phyloP scores from a whole-genome alignment of 345 rosid species.

The Syzygium aqueum region DNA sequence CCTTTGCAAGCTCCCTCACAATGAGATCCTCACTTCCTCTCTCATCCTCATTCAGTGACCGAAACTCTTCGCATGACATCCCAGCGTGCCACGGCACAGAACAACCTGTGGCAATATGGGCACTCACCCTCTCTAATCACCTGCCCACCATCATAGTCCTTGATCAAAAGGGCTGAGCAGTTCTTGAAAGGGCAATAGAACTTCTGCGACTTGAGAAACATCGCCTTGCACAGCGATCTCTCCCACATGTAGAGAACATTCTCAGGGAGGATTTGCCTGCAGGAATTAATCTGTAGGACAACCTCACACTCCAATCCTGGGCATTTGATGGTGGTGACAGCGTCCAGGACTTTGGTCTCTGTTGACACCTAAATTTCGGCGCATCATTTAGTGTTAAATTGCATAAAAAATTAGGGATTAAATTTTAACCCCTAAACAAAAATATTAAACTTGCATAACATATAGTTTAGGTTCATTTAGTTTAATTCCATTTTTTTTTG shows the following conservation, averaged over 20 bases:
- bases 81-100: slow-evolving; percentile 34
- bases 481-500: too few relatives aligned
- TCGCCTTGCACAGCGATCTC: slow-evolving; percentile 31
- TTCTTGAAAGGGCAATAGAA: slow-evolving; percentile 69
- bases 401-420: too few relatives aligned
- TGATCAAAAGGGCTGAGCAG: slow-evolving; percentile 48
- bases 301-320: slow-evolving; percentile 38
- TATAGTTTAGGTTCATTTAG: too few relatives aligned
- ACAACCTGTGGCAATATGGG: slow-evolving; percentile 50
- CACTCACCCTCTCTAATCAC: slow-evolving; percentile 47
- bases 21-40: slow-evolving; percentile 27
- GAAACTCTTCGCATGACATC: slow-evolving; percentile 20
- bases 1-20: slow-evolving; percentile 27
- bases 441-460: too few relatives aligned
- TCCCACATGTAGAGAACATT: slow-evolving; percentile 51
- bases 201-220: slow-evolving; percentile 19
- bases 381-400: too few relatives aligned
- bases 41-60: slow-evolving; percentile 23
- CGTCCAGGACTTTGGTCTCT: slow-evolving; percentile 20
- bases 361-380: too few relatives aligned
- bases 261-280: slow-evolving; percentile 29
- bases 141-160: slow-evolving; percentile 4
- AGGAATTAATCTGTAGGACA: slow-evolving; percentile 33
- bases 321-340: slow-evolving; percentile 24
- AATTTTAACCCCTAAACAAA: too few relatives aligned